Base-by-base conservation (phyloP, 1,284 basidiomycete genomes). In the Cryptococcus amylolentus region DNA sequence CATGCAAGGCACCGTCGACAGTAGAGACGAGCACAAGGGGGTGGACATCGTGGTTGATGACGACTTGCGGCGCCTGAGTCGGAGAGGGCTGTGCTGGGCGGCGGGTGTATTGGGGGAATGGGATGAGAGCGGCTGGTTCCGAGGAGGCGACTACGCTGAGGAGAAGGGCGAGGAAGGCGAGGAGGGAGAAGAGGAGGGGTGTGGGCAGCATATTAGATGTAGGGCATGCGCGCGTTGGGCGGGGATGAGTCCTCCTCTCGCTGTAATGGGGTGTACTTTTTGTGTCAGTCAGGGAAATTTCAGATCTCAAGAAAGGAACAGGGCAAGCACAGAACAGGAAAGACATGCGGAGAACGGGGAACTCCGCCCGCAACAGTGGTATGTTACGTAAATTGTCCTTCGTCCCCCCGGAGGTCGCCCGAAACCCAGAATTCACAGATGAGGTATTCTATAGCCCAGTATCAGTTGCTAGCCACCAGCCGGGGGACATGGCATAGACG, bases 1-100 rank as follows among this genome's bases (percentile, higher is more conserved):
- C 76, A 60, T 78, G 76, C 6, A 78, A 64, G 1, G 69, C 71
- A 23, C 76, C 76, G 56, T 78, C 76, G 23, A 78, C 70, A 4
- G 72, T 78, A 23, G 73, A 72, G 10, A 78, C 63, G 35, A 78
- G 63, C 12, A 76, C 75, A 53, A 72, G 73, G 9, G 74, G 71
- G 5, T 77, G 67, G 16, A 78, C 62, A 54, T 78, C 76, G 49
- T 76, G 67, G 27, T 76, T 73, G 39, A 71, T 60, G 41, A 70
- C 63, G 0, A 62, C 62, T 20, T 52, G 51, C 16, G 62, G 44
- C 10, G 58, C 49, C 12, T 56, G 49, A 14, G 45, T 37, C 26
- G 58, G 52, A 12, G 46, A 26, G 26, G 59, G 27, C 12, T 49
- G 50, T 9, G 47, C 18, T n/a, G 41, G 53, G 16, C 50, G 35